A percentile compares a stretch with the other conserved stretches of the same genome.
Conservation (phyloP, 257 asterid genomes). For the Fraxinus anomala region DNA sequence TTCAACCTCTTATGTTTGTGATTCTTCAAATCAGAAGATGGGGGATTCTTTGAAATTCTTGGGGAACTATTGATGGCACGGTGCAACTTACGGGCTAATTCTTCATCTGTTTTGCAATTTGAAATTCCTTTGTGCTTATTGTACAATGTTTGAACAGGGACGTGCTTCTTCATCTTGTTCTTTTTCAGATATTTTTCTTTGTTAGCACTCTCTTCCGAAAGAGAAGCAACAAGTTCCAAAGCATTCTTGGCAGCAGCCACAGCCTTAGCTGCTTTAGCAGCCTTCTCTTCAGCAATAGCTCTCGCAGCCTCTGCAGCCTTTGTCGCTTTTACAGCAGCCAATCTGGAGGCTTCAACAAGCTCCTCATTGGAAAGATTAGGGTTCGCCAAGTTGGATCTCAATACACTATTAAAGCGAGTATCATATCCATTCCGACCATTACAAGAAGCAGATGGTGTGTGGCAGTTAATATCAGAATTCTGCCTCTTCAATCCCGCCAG, state of each 20-base stretch:
- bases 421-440: slow-evolving; percentile 29
- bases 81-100: slow-evolving; percentile 36
- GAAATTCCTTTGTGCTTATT: slow-evolving; percentile 28
- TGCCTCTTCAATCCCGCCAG: slow-evolving; percentile 54
- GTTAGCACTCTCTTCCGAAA: slow-evolving; percentile 31
- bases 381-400: slow-evolving; percentile 39
- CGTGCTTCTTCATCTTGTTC: slow-evolving; percentile 35
- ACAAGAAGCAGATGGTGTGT: slow-evolving; percentile 24
- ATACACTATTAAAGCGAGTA: slow-evolving; percentile 34
- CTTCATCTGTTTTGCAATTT: slow-evolving; percentile 33
- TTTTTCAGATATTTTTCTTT: slow-evolving; percentile 27
- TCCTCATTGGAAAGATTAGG: slow-evolving; percentile 43
- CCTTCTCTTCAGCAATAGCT: slow-evolving; percentile 54
- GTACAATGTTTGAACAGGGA: slow-evolving; percentile 33
- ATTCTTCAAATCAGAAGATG: slow-evolving; percentile 19
- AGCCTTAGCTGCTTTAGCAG: slow-evolving; percentile 52
- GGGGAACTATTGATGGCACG: slow-evolving; percentile 37
- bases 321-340: slow-evolving; percentile 45
- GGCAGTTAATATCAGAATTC: slow-evolving; percentile 42
- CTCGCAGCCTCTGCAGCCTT: slow-evolving; percentile 47
- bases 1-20: slow-evolving; percentile 34
- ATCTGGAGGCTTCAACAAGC: slow-evolving; percentile 41
- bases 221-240: slow-evolving; percentile 38
- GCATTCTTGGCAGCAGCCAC: slow-evolving; percentile 55
- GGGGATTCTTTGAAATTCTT: slow-evolving; percentile 34